These are phyloP conservation scores for Xylaria nigripes DNA, from an alignment of 495 filamentous ascomycete genomes.

Conservation along the genomic window DNA sequence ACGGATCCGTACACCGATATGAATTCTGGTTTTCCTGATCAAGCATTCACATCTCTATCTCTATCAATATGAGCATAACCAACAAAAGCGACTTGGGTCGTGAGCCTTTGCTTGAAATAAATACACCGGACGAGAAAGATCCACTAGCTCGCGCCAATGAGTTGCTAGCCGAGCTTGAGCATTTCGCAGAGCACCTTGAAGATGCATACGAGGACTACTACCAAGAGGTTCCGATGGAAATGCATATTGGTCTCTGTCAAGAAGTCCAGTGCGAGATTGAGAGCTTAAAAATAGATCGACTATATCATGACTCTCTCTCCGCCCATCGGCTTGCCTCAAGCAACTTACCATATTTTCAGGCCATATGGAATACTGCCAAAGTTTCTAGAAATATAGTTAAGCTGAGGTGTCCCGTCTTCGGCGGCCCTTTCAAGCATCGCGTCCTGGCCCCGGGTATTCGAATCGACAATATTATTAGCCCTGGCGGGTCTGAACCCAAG, in stretches of 20 bases:
- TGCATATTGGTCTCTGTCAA: conserved; percentile 17
- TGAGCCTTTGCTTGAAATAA: background rate
- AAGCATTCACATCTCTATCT: background rate
- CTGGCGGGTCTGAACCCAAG: conserved; percentile 20
- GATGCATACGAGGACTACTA: conserved; percentile 20
- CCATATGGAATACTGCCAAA: conserved; percentile 24
- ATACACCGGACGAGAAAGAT: background rate
- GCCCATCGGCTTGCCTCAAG: conserved; percentile 17
- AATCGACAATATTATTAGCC: conserved; percentile 18
- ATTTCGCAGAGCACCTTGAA: conserved; percentile 17
- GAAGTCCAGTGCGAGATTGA: conserved; percentile 20
- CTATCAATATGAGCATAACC: background rate
- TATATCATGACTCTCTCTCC: conserved; percentile 11
- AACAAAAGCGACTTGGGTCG: background rate
- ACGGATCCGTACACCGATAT: too few species aligned
- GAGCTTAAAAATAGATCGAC: conserved; percentile 12
- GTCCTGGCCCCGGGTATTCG: conserved; percentile 24
- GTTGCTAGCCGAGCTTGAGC: conserved; percentile 22
- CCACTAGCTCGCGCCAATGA: conserved; percentile 9
- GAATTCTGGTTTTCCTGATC: background rate
- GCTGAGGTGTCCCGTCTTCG: conserved; percentile 19
- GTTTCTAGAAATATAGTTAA: conserved; percentile 21
- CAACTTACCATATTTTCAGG: conserved; percentile 22
- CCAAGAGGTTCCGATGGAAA: conserved; percentile 19
- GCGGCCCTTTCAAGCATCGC: conserved; percentile 19